Evolutionary conservation across 2,329 filamentous ascomycete species (phyloP).

Genomic region (Talaromyces funiculosus): DNA sequence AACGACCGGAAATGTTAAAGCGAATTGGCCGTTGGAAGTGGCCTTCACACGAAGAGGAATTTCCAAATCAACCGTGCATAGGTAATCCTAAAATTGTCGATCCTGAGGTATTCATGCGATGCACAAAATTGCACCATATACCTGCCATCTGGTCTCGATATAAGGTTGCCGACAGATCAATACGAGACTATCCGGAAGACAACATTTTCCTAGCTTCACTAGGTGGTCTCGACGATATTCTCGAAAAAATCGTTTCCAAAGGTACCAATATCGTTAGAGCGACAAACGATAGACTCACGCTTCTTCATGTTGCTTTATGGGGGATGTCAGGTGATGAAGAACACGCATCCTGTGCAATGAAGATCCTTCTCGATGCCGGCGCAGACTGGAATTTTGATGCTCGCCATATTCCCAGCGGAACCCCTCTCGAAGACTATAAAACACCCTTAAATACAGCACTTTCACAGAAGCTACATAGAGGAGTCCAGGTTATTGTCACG

Average conservation of each 20-base stretch:
- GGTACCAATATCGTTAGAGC: constrained; percentile 5
- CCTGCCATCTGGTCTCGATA: constrained; percentile 10
- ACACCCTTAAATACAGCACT: background rate
- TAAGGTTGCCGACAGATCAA: background rate
- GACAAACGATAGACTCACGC: background rate
- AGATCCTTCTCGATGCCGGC: constrained; percentile 6
- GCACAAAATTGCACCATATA: constrained; percentile 5
- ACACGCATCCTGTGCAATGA: background rate
- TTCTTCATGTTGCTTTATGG: background rate
- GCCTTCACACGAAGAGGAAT: background rate
- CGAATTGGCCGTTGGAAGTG: constrained; percentile 10
- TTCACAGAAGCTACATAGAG: background rate
- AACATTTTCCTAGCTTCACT: background rate
- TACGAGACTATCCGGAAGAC: constrained; percentile 1
- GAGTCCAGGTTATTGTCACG: background rate
- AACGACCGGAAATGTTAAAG: background rate
- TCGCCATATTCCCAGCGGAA: background rate
- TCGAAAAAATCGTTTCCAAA: constrained; percentile 7
- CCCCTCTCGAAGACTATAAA: background rate
- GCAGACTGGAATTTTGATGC: constrained; percentile 9
- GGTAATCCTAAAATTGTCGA: constrained; percentile 7
- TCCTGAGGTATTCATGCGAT: constrained; percentile 11
- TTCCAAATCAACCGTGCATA: background rate
- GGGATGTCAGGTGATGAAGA: background rate
- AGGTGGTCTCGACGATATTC: background rate